phyloP scores from a whole-genome alignment of 306 rosid species.

The Alnus rubra region DNA sequence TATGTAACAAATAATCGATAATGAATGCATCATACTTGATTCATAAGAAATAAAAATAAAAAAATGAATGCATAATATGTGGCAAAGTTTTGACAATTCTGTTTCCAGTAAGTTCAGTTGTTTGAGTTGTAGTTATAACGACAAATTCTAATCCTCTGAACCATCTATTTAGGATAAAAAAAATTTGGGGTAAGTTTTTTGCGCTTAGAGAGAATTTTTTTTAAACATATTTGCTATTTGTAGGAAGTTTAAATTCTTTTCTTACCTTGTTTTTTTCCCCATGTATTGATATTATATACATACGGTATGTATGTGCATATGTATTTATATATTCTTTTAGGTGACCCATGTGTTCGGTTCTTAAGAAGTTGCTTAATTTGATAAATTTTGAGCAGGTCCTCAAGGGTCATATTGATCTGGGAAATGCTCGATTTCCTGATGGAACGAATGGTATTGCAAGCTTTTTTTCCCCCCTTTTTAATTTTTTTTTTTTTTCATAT shows the following conservation, averaged over 20 bases:
- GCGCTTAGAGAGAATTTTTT: background rate
- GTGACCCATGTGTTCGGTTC: background rate
- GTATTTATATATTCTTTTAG: background rate
- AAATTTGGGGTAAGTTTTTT: background rate
- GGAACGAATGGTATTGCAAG: slow-evolving; percentile 77
- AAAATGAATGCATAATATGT: too few species aligned
- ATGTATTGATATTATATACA: background rate
- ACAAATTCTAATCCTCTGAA: background rate
- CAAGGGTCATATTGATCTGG: slow-evolving; percentile 90
- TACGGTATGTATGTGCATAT: background rate
- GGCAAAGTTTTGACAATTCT: background rate
- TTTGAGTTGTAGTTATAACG: background rate
- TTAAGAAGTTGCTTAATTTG: slow-evolving; percentile 28
- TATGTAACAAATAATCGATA: background rate
- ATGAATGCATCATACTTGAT: background rate
- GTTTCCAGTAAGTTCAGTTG: background rate
- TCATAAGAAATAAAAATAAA: too few species aligned
- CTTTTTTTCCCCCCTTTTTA: background rate
- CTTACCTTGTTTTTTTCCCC: background rate
- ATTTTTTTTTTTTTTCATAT: slow-evolving; percentile 12
- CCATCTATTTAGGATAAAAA: background rate
- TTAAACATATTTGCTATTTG: background rate
- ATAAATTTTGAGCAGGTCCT: slow-evolving; percentile 67
- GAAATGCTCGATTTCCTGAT: slow-evolving; percentile 91
- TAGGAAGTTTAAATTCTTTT: background rate